phyloP scores from a whole-genome alignment of 495 filamentous ascomycete species.

The Astrocystis sublimbata region DNA sequence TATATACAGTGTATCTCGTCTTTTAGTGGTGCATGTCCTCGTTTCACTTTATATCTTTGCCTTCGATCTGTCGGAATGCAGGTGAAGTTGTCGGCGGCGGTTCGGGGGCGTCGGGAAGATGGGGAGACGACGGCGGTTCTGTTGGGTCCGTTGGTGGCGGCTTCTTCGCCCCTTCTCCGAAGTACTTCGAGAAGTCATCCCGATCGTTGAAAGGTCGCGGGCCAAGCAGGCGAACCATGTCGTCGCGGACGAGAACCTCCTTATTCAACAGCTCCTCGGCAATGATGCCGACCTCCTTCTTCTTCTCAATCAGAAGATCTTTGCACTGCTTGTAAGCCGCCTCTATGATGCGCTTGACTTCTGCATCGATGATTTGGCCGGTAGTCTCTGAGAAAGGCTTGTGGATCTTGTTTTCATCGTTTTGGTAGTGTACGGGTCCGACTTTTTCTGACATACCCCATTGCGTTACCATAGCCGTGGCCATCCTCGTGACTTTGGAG shows the following conservation, averaged over 20 bases:
- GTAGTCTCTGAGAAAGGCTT: slow-evolving; percentile 97
- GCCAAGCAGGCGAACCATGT: slow-evolving; percentile 85
- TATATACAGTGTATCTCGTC: slow-evolving; percentile 12
- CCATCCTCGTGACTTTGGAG: slow-evolving; percentile 96
- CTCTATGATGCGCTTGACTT: slow-evolving; percentile 86
- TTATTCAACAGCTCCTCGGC: slow-evolving; percentile 91
- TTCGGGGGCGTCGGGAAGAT: slow-evolving; percentile 27
- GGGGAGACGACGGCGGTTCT: slow-evolving; percentile 24
- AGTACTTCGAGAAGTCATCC: slow-evolving; percentile 91
- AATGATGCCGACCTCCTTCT: slow-evolving; percentile 82
- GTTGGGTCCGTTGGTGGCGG: slow-evolving; percentile 16
- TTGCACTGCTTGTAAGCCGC: slow-evolving; percentile 90
- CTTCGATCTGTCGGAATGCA: slow-evolving; percentile 23
- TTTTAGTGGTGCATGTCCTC: not conserved
- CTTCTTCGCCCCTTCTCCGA: slow-evolving; percentile 54
- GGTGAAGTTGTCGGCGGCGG: slow-evolving; percentile 29
- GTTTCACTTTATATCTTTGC: slow-evolving; percentile 24
- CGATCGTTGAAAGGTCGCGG: slow-evolving; percentile 78
- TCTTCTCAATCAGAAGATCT: slow-evolving; percentile 78
- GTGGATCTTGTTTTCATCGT: slow-evolving; percentile 72
- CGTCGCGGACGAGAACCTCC: slow-evolving; percentile 86
- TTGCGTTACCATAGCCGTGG: slow-evolving; percentile 94
- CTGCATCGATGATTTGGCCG: slow-evolving; percentile 82
- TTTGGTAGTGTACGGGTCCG: slow-evolving; percentile 86
- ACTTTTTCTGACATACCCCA: slow-evolving; percentile 97